Conservation (phyloP, 495 filamentous ascomycete species). For the Aspergillus bertholletiae region DNA sequence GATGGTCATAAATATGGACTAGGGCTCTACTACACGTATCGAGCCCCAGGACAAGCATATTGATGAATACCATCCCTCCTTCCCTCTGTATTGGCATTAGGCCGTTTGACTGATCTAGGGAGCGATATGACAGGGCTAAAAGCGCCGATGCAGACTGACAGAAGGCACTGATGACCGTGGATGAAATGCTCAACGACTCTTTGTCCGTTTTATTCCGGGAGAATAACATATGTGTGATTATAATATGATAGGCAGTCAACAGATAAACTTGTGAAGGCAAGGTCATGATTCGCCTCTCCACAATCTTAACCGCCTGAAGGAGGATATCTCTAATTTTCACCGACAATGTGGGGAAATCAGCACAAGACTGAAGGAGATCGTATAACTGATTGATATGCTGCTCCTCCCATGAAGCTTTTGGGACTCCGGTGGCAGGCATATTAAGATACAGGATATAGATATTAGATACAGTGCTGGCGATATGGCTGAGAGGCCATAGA, state of each 20-base stretch:
- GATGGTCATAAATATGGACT: neutral
- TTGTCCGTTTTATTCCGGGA: neutral
- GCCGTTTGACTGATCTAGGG: neutral
- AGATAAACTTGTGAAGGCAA: neutral
- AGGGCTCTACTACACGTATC: neutral
- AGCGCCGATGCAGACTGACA: conserved; percentile 2
- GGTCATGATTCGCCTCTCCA: neutral
- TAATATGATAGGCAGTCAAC: conserved; percentile 3
- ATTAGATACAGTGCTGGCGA: neutral
- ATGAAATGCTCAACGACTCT: neutral
- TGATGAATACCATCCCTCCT: neutral
- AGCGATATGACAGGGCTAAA: neutral
- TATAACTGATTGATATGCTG: conserved; percentile 1
- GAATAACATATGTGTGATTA: conserved; percentile 2
- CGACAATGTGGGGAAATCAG: neutral
- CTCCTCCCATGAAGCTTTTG: neutral
- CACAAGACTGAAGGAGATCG: neutral
- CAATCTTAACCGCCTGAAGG: neutral
- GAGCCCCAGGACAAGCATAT: neutral
- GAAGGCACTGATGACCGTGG: neutral
- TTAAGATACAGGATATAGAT: neutral
- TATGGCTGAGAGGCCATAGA: conserved; percentile 5
- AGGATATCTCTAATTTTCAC: neutral
- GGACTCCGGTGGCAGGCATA: too few species aligned
- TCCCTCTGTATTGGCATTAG: neutral